Evolutionary conservation across 2,329 filamentous ascomycete species (phyloP), one percentile per base, ranked within the genome.

Genomic region (Botrytis galanthina): DNA sequence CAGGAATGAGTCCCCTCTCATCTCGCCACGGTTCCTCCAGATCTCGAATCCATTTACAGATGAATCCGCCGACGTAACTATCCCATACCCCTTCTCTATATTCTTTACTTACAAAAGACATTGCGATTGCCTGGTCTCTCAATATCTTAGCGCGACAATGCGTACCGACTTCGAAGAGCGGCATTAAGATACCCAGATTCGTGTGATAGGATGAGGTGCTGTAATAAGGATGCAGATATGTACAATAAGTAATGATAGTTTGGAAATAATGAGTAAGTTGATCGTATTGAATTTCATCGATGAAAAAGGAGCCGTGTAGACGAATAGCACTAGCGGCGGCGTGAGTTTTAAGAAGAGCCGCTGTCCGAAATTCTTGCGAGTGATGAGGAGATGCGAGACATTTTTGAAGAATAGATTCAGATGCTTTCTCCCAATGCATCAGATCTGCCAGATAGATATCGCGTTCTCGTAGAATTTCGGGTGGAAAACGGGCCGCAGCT

Each of bases 61-160:
- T 69, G 26, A 46, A 64, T 2, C 59, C 73, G 18, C 72, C 59
- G 0, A 62, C 32, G 5, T 72, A 54, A 68, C 70, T 72, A 67
- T 76, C 74, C 71, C 73, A 76, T 4, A 76, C 29, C 0, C 75
- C 75, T n/a, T 76, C 75, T 29, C 69, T 57, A 44, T 76, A 75
- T 20, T 72, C 73, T 18, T 57, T 60, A 54, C 37, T 62, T 14
- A 57, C 64, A 20, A 70, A 48, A 12, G 74, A 26, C 44, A 76
- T 63, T 29, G 69, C 54, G 18, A 76, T 74, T 8, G 75, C 73
- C 46, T 61, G 51, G 20, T 70, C 54, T n/a, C 75, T 46, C 22
- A 73, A 48, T 16, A 71, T 48, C 22, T 32, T 60, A 35, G 73
- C 44, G 0, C 74, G 64, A 70, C 75, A 76, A 35, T 73, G 69